phyloP scores from a whole-genome alignment of 768 basidiomycete genomes.

The Hygrocybe punicea region DNA sequence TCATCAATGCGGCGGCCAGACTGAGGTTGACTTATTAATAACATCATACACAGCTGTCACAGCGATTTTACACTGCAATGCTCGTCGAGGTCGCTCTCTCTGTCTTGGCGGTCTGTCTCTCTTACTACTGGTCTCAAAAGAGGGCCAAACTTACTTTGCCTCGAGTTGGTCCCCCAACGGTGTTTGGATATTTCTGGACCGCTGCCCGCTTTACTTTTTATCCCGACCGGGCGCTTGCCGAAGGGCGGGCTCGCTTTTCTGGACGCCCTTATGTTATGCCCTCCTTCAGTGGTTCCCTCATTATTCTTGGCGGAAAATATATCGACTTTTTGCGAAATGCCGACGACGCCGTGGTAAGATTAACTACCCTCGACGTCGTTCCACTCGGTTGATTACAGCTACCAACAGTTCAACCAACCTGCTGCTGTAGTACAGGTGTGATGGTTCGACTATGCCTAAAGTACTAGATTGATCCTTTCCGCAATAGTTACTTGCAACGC shows the following conservation, averaged over 20 bases:
- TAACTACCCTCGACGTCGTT: neutral
- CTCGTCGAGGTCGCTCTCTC: neutral
- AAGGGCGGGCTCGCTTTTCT: slow-evolving; percentile 29
- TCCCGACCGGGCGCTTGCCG: slow-evolving; percentile 26
- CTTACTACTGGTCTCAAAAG: neutral
- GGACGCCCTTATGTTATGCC: slow-evolving; percentile 35
- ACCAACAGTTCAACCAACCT: slow-evolving; percentile 34
- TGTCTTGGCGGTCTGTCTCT: neutral
- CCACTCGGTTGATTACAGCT: neutral
- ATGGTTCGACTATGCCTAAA: neutral
- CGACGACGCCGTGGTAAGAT: slow-evolving; percentile 33
- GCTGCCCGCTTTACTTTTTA: slow-evolving; percentile 35
- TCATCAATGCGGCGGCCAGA: too few relatives aligned
- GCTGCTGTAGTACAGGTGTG: slow-evolving; percentile 31
- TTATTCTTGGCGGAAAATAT: slow-evolving; percentile 33
- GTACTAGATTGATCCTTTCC: neutral
- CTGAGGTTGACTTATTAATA: too few relatives aligned
- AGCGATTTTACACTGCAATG: too few relatives aligned
- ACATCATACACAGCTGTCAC: too few relatives aligned
- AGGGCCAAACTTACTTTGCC: slow-evolving; percentile 10
- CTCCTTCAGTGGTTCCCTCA: slow-evolving; percentile 36
- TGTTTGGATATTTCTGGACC: slow-evolving; percentile 35
- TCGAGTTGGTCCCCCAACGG: slow-evolving; percentile 33
- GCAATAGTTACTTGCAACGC: slow-evolving; percentile 31
- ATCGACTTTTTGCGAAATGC: slow-evolving; percentile 30